Percentiles rank a stretch among this genome's conserved stretches.
phyloP scores from a whole-genome alignment of 78 protist genomes.

The Dictyostelium intermedium region DNA sequence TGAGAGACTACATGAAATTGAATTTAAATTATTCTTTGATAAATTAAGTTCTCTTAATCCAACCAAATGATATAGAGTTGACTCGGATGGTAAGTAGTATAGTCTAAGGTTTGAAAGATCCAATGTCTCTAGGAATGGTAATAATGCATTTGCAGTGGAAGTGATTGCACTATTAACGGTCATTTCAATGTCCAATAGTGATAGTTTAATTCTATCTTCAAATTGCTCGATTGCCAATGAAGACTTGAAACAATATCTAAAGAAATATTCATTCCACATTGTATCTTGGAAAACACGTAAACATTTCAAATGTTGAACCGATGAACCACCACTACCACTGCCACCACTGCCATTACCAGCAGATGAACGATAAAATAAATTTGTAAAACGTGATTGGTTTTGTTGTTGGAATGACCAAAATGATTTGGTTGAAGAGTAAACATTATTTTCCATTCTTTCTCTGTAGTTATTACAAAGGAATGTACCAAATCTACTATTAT shows the following conservation, averaged over 20 bases:
- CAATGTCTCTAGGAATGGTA: conserved; percentile 4
- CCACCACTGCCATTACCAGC: not conserved
- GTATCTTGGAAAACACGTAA: conserved; percentile 53
- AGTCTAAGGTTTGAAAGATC: conserved; percentile 12
- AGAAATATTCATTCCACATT: conserved; percentile 77
- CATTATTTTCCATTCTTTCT: conserved; percentile 34
- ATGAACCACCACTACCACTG: not conserved
- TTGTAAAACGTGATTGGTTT: conserved; percentile 11
- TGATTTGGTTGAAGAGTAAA: conserved; percentile 26
- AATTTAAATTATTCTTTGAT: conserved; percentile 53
- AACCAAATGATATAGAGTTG: not conserved
- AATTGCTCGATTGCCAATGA: conserved; percentile 36
- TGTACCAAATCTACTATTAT: conserved; percentile 63
- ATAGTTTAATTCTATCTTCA: conserved; percentile 19
- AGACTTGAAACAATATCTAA: conserved; percentile 58
- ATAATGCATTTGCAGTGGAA: not conserved
- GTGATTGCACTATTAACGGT: not conserved
- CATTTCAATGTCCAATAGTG: not conserved
- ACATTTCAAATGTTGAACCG: conserved; percentile 14
- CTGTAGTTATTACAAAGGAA: conserved; percentile 54
- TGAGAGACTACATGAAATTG: conserved; percentile 14
- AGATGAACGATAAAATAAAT: not conserved
- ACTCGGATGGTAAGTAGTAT: conserved; percentile 5
- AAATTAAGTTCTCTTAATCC: conserved; percentile 21
- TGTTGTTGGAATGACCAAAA: conserved; percentile 39